phyloP scores from a whole-genome alignment of 2,329 filamentous ascomycete genomes.

The Claviceps fusiformis region DNA sequence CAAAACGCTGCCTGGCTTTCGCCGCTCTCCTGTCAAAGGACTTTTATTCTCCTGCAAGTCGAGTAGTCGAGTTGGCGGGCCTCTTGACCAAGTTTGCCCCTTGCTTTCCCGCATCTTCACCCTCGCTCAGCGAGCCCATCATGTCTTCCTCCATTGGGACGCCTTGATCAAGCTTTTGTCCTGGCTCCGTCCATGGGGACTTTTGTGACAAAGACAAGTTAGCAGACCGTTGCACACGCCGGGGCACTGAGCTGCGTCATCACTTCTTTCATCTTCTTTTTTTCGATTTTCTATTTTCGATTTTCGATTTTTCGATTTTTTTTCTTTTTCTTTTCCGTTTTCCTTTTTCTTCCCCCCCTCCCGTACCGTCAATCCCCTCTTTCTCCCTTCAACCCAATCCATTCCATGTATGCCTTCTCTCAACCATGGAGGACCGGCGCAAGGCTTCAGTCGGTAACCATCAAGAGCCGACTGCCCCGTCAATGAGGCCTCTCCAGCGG shows the following conservation, averaged over 20 bases:
- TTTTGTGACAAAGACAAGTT: conserved; percentile 9
- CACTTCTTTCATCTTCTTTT: background rate
- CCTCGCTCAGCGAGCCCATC: conserved; percentile 10
- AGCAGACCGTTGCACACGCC: background rate
- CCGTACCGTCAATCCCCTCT: background rate
- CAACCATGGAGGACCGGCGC: conserved; percentile 20
- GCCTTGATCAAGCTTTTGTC: conserved; percentile 21
- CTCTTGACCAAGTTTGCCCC: background rate
- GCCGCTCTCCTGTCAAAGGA: background rate
- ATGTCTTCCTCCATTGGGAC: conserved; percentile 19
- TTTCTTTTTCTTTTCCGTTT: too few relatives aligned
- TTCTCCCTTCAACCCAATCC: background rate
- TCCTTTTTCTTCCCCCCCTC: too few relatives aligned
- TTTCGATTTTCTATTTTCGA: too few relatives aligned
- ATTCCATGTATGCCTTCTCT: background rate
- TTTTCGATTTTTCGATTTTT: too few relatives aligned
- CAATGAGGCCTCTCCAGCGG: conserved; percentile 26
- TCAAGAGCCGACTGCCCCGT: conserved; percentile 16
- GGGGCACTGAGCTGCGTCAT: background rate
- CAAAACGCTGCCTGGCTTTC: too few relatives aligned
- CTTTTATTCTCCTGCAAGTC: background rate
- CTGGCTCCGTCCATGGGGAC: conserved; percentile 21
- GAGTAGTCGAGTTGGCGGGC: background rate
- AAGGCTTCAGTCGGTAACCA: conserved; percentile 17
- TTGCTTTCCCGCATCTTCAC: conserved; percentile 1